These are phyloP conservation scores for Chlamydomonas sphaeroides DNA, from an alignment of 139 green algal genomes.

Conservation along the genomic window DNA sequence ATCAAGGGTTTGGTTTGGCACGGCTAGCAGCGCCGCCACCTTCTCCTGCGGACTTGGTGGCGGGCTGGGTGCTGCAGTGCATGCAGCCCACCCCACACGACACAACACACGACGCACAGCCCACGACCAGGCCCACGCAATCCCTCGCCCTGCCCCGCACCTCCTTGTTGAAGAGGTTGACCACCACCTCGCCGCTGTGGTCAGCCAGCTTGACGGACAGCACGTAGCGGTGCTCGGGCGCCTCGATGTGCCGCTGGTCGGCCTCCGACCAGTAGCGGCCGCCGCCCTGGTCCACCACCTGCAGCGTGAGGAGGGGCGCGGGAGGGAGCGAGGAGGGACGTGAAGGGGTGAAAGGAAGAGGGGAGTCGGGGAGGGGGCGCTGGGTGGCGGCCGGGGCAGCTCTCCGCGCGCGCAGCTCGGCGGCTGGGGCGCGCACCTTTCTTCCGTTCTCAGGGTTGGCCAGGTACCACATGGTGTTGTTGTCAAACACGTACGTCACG, in stretches of 20 bases:
- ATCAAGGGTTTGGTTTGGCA: too few relatives aligned
- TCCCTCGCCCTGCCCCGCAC: constrained; percentile 45
- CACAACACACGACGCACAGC: too few relatives aligned
- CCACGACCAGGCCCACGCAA: too few relatives aligned
- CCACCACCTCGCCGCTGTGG: constrained; percentile 51
- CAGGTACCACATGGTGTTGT: constrained; percentile 85
- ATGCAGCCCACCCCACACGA: too few relatives aligned
- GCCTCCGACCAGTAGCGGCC: constrained; percentile 70
- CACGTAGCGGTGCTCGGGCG: constrained; percentile 75
- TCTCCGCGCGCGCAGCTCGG: too few relatives aligned
- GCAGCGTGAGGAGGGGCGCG: not conserved
- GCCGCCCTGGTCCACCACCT: constrained; percentile 74
- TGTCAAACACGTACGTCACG: constrained; percentile 66
- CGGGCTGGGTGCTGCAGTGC: too few relatives aligned
- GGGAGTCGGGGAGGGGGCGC: too few relatives aligned
- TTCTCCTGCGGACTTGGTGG: too few relatives aligned
- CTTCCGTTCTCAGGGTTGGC: constrained; percentile 85
- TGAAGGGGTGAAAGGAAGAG: not conserved
- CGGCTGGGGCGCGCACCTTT: constrained; percentile 86
- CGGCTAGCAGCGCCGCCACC: too few relatives aligned
- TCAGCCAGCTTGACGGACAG: constrained; percentile 63
- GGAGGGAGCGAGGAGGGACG: too few relatives aligned
- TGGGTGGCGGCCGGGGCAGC: too few relatives aligned
- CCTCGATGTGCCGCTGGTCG: constrained; percentile 59
- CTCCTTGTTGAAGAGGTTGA: constrained; percentile 80